Conservation (phyloP, 345 rosid species). For the Salix koriyanagi region DNA sequence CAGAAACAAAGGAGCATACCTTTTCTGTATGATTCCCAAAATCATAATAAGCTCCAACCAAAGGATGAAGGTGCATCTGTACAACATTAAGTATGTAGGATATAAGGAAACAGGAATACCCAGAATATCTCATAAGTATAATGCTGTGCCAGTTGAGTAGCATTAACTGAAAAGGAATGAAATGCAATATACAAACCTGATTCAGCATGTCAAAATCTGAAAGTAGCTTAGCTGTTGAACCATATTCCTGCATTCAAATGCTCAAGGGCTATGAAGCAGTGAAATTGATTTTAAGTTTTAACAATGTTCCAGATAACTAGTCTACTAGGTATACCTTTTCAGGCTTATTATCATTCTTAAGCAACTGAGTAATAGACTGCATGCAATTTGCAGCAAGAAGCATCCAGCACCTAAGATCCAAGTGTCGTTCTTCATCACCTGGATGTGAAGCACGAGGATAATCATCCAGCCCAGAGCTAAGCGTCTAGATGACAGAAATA, state of each 20-base stretch:
- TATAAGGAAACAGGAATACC: too few relatives aligned
- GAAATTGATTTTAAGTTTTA: not conserved
- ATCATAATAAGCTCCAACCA: conserved; percentile 77
- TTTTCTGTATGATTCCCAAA: conserved; percentile 90
- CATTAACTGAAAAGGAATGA: not conserved
- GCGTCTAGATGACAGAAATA: conserved; percentile 41
- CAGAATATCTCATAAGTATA: not conserved
- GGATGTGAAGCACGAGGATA: conserved; percentile 98
- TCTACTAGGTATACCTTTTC: conserved; percentile 39
- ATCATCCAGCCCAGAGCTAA: conserved; percentile 87
- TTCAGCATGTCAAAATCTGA: conserved; percentile 73
- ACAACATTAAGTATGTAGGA: conserved; percentile 1
- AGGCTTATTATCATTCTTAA: conserved; percentile 31
- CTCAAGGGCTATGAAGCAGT: conserved; percentile 9
- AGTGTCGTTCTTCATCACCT: conserved; percentile 74
- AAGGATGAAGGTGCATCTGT: conserved; percentile 85
- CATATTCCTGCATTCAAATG: conserved; percentile 53
- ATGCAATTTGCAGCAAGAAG: conserved; percentile 86
- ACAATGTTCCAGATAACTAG: not conserved
- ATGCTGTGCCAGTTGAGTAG: not conserved
- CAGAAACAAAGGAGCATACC: conserved; percentile 31
- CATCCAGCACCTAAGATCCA: conserved; percentile 98
- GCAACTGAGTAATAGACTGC: conserved; percentile 56
- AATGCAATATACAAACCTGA: conserved; percentile 44
- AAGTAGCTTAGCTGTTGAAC: conserved; percentile 53